Evolutionary conservation across 257 asterid genomes (phyloP).

Genomic region (Solanum lignicaule): DNA sequence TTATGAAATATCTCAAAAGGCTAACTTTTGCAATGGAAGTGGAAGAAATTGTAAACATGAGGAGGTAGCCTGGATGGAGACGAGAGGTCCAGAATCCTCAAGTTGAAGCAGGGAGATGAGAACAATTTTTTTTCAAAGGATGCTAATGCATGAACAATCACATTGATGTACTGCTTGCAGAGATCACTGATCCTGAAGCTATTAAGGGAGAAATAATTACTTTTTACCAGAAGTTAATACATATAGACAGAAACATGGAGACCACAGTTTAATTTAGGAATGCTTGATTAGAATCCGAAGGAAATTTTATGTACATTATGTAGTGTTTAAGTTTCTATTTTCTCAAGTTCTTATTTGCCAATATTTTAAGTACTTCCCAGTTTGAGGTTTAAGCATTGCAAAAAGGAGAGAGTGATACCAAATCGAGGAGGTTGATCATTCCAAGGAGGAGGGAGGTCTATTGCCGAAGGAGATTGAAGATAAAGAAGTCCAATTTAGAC

Average conservation of each 20-base stretch:
- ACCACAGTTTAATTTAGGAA: background rate
- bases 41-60: background rate
- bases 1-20: background rate
- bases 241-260: background rate
- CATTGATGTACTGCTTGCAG: background rate
- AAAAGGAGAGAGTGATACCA: background rate
- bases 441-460: background rate
- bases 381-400: background rate
- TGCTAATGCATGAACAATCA: background rate
- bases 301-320: background rate
- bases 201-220: background rate
- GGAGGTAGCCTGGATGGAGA: background rate
- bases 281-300: background rate
- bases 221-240: background rate
- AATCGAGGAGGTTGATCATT: background rate
- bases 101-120: background rate
- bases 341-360: background rate
- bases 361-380: background rate
- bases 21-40: background rate
- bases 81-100: background rate
- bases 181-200: background rate
- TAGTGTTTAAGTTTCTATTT: background rate
- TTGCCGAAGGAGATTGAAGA: background rate
- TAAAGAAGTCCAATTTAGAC: background rate
- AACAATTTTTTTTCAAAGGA: background rate